Evolutionary conservation across 768 basidiomycete genomes (phyloP).

Genomic region (Candolleomyces efflorescens): DNA sequence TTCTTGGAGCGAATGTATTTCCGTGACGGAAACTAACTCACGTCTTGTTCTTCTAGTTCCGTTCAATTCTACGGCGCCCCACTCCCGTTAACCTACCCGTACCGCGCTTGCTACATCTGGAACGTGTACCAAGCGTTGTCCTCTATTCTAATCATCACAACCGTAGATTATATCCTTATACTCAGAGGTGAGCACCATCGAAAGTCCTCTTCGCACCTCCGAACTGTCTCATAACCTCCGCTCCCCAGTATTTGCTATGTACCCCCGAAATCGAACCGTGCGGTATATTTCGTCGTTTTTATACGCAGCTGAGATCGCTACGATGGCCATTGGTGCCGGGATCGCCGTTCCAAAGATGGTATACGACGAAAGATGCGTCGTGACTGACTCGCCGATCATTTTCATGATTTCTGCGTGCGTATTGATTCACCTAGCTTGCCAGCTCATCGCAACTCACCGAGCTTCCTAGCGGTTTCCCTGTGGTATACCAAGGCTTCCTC

Average conservation of each 20-base stretch:
- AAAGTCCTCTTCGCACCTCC: too few relatives aligned
- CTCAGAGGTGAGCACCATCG: slow-evolving; percentile 25
- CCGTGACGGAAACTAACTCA: neutral
- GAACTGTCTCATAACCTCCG: too few relatives aligned
- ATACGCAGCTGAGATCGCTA: neutral
- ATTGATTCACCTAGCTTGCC: neutral
- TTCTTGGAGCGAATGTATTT: too few relatives aligned
- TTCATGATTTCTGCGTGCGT: neutral
- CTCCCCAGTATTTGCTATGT: neutral
- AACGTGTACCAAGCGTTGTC: slow-evolving; percentile 36
- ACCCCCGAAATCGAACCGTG: neutral
- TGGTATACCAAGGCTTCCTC: slow-evolving; percentile 35
- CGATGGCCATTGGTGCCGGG: neutral
- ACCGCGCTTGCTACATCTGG: slow-evolving; percentile 39
- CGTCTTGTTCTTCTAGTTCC: slow-evolving; percentile 17
- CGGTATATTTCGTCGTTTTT: neutral
- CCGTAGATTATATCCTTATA: slow-evolving; percentile 36
- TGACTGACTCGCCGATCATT: neutral
- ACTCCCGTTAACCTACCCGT: slow-evolving; percentile 27
- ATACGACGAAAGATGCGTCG: neutral
- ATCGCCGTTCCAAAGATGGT: neutral
- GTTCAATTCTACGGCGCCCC: slow-evolving; percentile 28
- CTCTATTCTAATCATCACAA: slow-evolving; percentile 21
- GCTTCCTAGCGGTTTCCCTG: slow-evolving; percentile 24
- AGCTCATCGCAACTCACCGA: neutral